These are phyloP conservation scores for Melaleuca alternifolia DNA, from an alignment of 345 rosid genomes.

Conservation along the genomic window DNA sequence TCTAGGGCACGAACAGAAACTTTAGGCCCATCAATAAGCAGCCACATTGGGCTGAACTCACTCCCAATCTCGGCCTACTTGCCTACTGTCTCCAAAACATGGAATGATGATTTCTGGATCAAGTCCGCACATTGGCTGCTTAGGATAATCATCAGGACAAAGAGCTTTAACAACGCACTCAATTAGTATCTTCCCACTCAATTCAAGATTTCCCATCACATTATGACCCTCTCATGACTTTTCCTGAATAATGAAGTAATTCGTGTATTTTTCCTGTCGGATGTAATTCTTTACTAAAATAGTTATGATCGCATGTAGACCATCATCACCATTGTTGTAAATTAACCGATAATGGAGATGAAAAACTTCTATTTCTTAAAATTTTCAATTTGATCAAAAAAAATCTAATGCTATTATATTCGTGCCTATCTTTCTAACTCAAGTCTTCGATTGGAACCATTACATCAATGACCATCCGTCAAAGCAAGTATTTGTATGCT, in stretches of 20 bases:
- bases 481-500: neutral
- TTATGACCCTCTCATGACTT: neutral
- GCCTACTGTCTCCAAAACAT: neutral
- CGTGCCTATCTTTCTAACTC: neutral
- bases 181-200: neutral
- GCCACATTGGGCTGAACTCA: neutral
- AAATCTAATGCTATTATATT: rapidly evolving
- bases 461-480: neutral
- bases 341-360: neutral
- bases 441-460: neutral
- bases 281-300: neutral
- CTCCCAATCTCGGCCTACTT: neutral
- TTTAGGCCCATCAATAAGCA: neutral
- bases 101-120: neutral
- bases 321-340: rapidly evolving
- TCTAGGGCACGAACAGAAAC: neutral
- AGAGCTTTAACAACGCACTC: neutral
- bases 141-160: neutral
- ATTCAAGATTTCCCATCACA: neutral
- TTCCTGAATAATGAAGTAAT: neutral
- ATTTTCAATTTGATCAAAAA: neutral
- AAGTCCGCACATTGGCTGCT: neutral
- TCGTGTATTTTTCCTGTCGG: neutral
- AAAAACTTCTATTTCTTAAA: neutral
- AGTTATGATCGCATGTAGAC: neutral